Evolutionary conservation across 2,329 filamentous ascomycete genomes (phyloP).

Genomic region (Pseudogymnoascus verrucosus): DNA sequence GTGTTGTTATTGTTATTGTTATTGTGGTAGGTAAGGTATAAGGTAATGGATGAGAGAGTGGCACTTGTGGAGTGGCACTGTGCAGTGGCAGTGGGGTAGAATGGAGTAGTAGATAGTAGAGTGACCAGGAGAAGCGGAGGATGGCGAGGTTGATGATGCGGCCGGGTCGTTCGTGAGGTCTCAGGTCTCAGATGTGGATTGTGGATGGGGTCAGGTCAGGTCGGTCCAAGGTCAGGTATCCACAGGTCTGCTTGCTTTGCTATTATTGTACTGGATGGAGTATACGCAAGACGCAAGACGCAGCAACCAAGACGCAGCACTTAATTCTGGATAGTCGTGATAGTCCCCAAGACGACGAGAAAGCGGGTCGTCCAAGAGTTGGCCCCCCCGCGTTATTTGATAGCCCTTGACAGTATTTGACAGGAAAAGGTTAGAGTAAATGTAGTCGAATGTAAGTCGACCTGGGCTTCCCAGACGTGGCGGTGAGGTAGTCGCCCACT

Average conservation of each 20-base stretch:
- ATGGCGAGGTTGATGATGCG: slow-evolving; percentile 7
- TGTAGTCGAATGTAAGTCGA: not conserved
- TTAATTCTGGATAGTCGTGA: not conserved
- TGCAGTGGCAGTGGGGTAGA: not conserved
- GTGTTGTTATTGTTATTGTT: not conserved
- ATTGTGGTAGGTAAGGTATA: not conserved
- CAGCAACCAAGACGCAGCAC: not conserved
- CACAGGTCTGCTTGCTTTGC: not conserved
- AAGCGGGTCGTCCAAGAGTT: not conserved
- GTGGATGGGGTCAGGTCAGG: not conserved
- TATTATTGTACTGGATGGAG: not conserved
- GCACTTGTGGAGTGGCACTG: too few relatives aligned
- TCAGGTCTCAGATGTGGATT: not conserved
- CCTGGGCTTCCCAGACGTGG: not conserved
- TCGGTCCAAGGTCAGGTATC: not conserved
- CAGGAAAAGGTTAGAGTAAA: not conserved
- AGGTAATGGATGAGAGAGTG: too few relatives aligned
- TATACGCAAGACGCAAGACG: not conserved
- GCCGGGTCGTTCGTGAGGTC: not conserved
- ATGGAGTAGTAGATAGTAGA: not conserved
- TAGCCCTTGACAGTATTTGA: not conserved
- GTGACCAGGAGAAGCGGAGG: not conserved
- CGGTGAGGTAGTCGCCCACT: slow-evolving; percentile 1
- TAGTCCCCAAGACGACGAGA: not conserved
- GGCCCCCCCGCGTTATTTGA: slow-evolving; percentile 3